Evolutionary conservation across 345 rosid species (phyloP), one percentile per base, ranked within the genome.

Genomic region (Linum lewisii): DNA sequence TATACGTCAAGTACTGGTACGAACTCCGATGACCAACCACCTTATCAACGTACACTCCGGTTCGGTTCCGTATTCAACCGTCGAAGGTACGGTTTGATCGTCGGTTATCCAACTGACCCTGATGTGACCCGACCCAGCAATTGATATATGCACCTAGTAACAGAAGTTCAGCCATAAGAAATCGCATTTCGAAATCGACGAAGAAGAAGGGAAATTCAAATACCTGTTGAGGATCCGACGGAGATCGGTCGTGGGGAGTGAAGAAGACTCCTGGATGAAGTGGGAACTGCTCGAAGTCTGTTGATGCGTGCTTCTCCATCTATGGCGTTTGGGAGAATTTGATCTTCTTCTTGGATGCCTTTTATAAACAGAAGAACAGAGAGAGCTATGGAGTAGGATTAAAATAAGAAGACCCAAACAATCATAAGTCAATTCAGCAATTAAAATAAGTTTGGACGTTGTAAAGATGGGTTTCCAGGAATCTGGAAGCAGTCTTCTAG

Each of bases 221-320:
- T n/a, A 26, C 32, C 90, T 92, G 98, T 72, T 92, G 96, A 18
- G 98, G 90, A 38, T 82, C 90, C 11, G 83, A 73, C 18, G 80
- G 67, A 15, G 88, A 77, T 15, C 90, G 63, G 10, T 72, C 32
- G 58, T 92, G 81, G 19, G 67, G 60, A 21, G 88, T 72, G 54
- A 58, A 44, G 59, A 86, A 68, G 19, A 84, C 21, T 38, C 45
- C 0, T 2, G 45, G 13, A 3, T 8, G 14, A 1, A 38, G 45
- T 38, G 45, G 45, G 4, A 8, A 38, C 1, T 8, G 45, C 14
- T 38, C 45, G 16, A 38, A 38, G 45, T 38, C 4, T 2, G 45
- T 38, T 38, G 45, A 38, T 38, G 45, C 45, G 45, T 38, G 45
- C 15, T 8, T 8, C 9, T 38, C 45, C 45, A 38, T 38, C 45